Conservation (phyloP, 2,329 filamentous ascomycete genomes). For the Epichloe brachyelytri region DNA sequence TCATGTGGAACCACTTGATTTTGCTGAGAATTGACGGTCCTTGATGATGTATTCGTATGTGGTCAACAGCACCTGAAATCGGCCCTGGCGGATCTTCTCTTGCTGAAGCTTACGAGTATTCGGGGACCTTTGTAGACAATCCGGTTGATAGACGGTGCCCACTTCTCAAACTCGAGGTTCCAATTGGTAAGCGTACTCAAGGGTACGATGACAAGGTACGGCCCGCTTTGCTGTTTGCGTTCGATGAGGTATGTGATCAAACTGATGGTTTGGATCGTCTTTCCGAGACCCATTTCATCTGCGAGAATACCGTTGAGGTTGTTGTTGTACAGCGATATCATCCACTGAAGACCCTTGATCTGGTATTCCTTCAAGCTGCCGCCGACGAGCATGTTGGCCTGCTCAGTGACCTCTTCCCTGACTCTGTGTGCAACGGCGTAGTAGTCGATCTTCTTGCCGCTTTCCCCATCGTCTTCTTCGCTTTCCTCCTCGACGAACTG, state of each 20-base stretch:
- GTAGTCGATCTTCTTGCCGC: conserved; percentile 83
- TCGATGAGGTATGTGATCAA: conserved; percentile 96
- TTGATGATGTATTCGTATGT: conserved; percentile 99
- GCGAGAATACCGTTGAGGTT: conserved; percentile 97
- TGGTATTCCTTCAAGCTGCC: conserved; percentile 95
- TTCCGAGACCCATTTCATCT: conserved; percentile 99
- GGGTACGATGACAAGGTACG: conserved; percentile 92
- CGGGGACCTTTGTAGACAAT: conserved; percentile 97
- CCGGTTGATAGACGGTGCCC: conserved; percentile 76
- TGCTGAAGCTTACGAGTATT: conserved; percentile 79
- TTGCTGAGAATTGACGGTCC: conserved; percentile 86
- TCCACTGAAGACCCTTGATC: conserved; percentile 97
- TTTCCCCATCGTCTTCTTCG: conserved; percentile 57
- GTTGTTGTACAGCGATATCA: conserved; percentile 99
- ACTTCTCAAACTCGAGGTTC: conserved; percentile 98
- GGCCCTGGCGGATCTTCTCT: conserved; percentile 83
- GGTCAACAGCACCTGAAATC: conserved; percentile 91
- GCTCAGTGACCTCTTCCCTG: conserved; percentile 77
- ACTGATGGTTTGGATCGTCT: conserved; percentile 98
- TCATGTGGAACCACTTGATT: conserved; percentile 99
- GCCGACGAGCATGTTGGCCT: conserved; percentile 79
- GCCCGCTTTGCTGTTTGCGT: conserved; percentile 80
- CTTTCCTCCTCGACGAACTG: conserved; percentile 48
- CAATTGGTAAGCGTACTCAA: conserved; percentile 96
- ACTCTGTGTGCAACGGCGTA: conserved; percentile 95